phyloP scores from a whole-genome alignment of 2,329 filamentous ascomycete species.

The Cladosporium sp. region DNA sequence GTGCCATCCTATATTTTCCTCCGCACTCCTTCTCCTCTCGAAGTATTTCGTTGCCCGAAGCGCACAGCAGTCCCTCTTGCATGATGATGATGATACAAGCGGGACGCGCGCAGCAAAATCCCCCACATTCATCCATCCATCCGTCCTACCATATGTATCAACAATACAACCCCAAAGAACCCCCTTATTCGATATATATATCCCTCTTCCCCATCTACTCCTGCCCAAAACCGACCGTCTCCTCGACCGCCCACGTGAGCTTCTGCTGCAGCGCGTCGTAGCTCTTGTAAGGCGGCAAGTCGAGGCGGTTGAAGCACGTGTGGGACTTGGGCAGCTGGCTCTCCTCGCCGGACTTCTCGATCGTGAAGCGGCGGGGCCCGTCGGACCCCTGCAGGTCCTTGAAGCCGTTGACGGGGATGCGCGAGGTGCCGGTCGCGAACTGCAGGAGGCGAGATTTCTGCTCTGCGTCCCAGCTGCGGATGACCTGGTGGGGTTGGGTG shows the following conservation, averaged over 20 bases:
- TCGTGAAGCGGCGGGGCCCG: conserved; percentile 89
- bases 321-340: conserved; percentile 92
- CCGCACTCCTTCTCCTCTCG: too few species aligned
- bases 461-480: conserved; percentile 94
- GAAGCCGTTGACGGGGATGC: conserved; percentile 98
- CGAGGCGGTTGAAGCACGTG: conserved; percentile 97
- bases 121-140: too few species aligned
- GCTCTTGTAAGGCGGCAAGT: conserved; percentile 87
- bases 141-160: too few species aligned
- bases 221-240: conserved; percentile 97
- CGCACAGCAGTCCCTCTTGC: too few species aligned
- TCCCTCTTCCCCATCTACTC: conserved; percentile 55
- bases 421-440: conserved; percentile 93
- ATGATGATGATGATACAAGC: too few species aligned
- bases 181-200: too few species aligned
- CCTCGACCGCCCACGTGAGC: conserved; percentile 93
- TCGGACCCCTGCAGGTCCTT: conserved; percentile 98
- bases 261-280: conserved; percentile 81
- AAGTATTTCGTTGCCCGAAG: too few species aligned
- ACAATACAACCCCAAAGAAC: too few species aligned
- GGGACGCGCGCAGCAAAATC: too few species aligned
- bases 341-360: conserved; percentile 92
- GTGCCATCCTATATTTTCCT: too few species aligned
- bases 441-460: conserved; percentile 95
- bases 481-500: conserved; percentile 46